Evolutionary conservation across 2,329 filamentous ascomycete genomes (phyloP).

Genomic region (Claviceps sp.): DNA sequence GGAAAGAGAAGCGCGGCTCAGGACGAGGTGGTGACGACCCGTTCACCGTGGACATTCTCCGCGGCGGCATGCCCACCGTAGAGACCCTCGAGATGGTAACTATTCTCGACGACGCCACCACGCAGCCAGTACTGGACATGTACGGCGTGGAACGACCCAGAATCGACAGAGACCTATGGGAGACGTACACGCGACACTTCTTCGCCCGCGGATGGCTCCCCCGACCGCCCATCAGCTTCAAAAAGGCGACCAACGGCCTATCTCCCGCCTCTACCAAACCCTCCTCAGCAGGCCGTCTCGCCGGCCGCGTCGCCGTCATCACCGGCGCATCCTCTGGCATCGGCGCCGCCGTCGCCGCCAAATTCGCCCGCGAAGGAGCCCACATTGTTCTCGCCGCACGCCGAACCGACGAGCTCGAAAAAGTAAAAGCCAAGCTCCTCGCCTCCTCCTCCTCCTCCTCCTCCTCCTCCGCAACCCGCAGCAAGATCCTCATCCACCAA

Average conservation of each 20-base stretch:
- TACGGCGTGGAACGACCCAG: conserved; percentile 48
- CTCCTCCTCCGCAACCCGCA: conserved; percentile 38
- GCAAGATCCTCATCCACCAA: conserved; percentile 52
- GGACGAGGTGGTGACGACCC: conserved; percentile 53
- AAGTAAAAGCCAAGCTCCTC: conserved; percentile 45
- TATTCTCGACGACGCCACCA: conserved; percentile 58
- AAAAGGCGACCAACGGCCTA: conserved; percentile 12
- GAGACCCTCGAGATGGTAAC: conserved; percentile 59
- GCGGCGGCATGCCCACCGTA: conserved; percentile 65
- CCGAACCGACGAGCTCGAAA: conserved; percentile 53
- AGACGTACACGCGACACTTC: conserved; percentile 70
- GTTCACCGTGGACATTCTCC: conserved; percentile 67
- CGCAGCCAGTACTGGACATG: conserved; percentile 41
- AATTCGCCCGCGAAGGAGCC: conserved; percentile 57
- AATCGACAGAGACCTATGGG: conserved; percentile 56
- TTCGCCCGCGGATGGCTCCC: conserved; percentile 67
- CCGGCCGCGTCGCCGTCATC: conserved; percentile 59
- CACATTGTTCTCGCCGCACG: conserved; percentile 61
- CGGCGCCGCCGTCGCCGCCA: conserved; percentile 58
- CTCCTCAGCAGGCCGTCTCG: conserved; percentile 44
- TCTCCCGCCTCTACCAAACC: conserved; percentile 38
- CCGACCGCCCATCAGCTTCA: conserved; percentile 40
- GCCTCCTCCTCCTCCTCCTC: conserved; percentile 24
- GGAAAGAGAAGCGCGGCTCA: conserved; percentile 55
- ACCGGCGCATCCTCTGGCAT: conserved; percentile 71